Evolutionary conservation across 805 yeast genomes (phyloP).

Genomic region (Candida cerambycidarum): DNA sequence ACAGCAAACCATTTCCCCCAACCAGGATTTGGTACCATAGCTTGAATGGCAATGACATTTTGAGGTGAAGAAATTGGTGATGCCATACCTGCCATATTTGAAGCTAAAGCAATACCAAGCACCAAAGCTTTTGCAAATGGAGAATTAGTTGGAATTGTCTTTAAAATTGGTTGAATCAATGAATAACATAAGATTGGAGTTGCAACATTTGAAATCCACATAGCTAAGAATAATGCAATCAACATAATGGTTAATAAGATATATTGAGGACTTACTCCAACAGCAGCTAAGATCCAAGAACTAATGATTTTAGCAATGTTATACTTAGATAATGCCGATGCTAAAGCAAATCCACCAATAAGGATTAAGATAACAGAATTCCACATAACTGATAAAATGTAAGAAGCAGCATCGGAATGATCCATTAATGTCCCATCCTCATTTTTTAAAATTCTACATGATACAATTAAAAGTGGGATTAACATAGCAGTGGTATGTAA

Average conservation of each 20-base stretch:
- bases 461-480: conserved; percentile 48
- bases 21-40: conserved; percentile 78
- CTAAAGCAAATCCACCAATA: conserved; percentile 91
- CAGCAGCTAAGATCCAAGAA: conserved; percentile 73
- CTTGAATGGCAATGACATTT: conserved; percentile 83
- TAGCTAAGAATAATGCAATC: conserved; percentile 80
- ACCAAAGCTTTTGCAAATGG: conserved; percentile 80
- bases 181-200: conserved; percentile 94
- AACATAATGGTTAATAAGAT: conserved; percentile 80
- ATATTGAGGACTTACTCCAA: conserved; percentile 82
- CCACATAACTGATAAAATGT: conserved; percentile 89
- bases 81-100: conserved; percentile 95
- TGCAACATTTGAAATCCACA: conserved; percentile 97
- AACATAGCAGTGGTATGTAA: conserved; percentile 49
- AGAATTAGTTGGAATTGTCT: conserved; percentile 78
- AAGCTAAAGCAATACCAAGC: conserved; percentile 88
- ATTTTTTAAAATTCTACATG: conserved; percentile 50
- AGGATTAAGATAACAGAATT: conserved; percentile 86
- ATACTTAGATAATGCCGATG: conserved; percentile 91
- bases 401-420: conserved; percentile 72
- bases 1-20: conserved; percentile 96
- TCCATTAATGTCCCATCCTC: conserved; percentile 45
- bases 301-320: conserved; percentile 85
- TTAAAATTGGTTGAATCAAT: conserved; percentile 82
- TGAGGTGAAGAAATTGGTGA: conserved; percentile 98